Base-by-base conservation (phyloP, 352 stramenopile species). In the Globisporangium lucens region DNA sequence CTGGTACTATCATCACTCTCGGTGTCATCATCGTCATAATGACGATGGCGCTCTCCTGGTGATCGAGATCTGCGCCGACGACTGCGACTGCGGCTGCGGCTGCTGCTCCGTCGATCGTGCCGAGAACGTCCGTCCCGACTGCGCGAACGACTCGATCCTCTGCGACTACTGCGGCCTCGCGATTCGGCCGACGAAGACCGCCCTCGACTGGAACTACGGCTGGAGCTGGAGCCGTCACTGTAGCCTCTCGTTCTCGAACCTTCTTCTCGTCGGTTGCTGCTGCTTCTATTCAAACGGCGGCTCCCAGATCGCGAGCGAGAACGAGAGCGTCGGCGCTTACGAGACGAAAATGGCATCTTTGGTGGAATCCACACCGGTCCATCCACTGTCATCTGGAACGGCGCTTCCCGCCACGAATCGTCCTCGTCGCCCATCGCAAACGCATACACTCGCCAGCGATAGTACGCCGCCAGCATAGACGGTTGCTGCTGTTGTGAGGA, bases 371-470 rank as follows among this genome's bases (percentile, higher is more conserved):
- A 94, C n/a, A 89, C 36, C 9, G 79, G 65, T 0, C 81, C 84
- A 27, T 87, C 70, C 2, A 60, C 35, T 5, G 72, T 80, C 83
- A 94, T 94, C 59, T 87, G 79, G 38, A 91, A 94, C 2, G 82
- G 77, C 4, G 66, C 68, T 52, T 80, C 76, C 47, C 73, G 71
- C 84, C 82, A 93, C 15, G 47, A 56, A n/a, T 65, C 38, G 30
- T 78, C 69, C 12, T 74, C 70, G 49, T 94, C 86, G 20, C 84
- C 86, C 82, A 91, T 90, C 12, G 76, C 80, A 13, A 91, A 82
- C 56, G 86, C 77, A 49, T 84, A 92, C 27, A 93, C 84, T 52
- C 81, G 64, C 86, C 86, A 94, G 9, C 84, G 77, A 65, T 93
- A 94, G 69, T 94, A 94, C 20, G 84, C 41, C 3, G 65, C 80